Percentiles rank a stretch among this genome's conserved stretches.
Conservation (phyloP, 2,329 filamentous ascomycete species). For the Pseudopyrenochaeta lycopersici region DNA sequence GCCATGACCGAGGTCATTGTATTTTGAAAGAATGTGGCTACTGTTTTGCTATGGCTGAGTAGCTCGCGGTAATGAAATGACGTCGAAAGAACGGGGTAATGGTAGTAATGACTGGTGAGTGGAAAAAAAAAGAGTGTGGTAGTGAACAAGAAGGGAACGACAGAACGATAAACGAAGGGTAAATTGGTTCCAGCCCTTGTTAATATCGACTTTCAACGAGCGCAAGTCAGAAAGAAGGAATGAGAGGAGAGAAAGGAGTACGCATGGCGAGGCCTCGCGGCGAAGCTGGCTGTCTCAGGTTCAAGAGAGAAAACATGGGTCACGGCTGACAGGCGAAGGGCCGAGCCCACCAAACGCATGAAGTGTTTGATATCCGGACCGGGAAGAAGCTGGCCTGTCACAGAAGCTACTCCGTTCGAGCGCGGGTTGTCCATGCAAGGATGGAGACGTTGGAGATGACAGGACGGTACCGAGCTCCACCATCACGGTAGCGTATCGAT, state of each 20-base stretch:
- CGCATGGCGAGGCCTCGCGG: constrained; percentile 29
- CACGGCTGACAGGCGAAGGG: constrained; percentile 34
- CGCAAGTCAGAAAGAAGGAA: constrained; percentile 21
- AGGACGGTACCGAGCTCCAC: constrained; percentile 28
- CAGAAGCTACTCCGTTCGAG: constrained; percentile 23
- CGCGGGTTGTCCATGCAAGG: constrained; percentile 31
- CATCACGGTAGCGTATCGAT: constrained; percentile 14
- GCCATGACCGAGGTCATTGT: constrained; percentile 39
- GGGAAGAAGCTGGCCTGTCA: constrained; percentile 38
- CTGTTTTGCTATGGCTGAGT: constrained; percentile 4
- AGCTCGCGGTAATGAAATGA: background rate
- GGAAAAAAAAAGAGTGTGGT: constrained; percentile 18
- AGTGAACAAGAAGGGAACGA: constrained; percentile 22
- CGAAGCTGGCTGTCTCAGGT: constrained; percentile 45
- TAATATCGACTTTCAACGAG: constrained; percentile 28
- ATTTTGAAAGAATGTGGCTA: constrained; percentile 1
- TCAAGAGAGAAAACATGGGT: constrained; percentile 38
- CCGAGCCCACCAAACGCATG: constrained; percentile 46
- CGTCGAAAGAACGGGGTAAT: background rate
- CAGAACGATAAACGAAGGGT: constrained; percentile 19
- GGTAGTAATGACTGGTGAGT: background rate
- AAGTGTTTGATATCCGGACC: constrained; percentile 45
- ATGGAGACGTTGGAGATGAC: constrained; percentile 31
- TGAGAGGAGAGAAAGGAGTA: constrained; percentile 27
- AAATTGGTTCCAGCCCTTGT: constrained; percentile 27